Evolutionary conservation across 2,329 filamentous ascomycete species (phyloP).

Genomic region (Pseudopithomyces chartarum): DNA sequence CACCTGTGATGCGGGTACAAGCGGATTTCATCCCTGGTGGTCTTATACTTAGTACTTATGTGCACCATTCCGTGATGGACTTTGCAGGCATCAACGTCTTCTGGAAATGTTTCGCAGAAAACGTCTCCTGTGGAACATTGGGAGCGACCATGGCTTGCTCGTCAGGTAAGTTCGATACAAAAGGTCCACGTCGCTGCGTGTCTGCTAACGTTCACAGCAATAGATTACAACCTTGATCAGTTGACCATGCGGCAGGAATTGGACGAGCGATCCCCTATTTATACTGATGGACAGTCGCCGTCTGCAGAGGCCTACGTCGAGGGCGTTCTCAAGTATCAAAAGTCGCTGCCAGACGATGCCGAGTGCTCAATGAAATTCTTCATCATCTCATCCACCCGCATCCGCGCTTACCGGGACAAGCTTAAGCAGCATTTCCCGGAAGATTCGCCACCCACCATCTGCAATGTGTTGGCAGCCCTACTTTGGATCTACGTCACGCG

Average conservation of each 20-base stretch:
- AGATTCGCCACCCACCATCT: conserved; percentile 30
- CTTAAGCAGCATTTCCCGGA: conserved; percentile 24
- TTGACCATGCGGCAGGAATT: conserved; percentile 27
- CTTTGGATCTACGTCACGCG: conserved; percentile 44
- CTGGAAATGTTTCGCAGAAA: conserved; percentile 29
- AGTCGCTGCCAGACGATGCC: conserved; percentile 30
- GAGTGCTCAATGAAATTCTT: conserved; percentile 34
- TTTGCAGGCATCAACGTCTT: conserved; percentile 36
- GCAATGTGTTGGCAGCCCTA: conserved; percentile 39
- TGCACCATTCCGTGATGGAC: conserved; percentile 40
- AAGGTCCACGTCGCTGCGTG: neutral
- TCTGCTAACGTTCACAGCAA: conserved; percentile 22
- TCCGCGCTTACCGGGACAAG: conserved; percentile 32
- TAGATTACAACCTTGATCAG: conserved; percentile 24
- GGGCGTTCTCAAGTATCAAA: conserved; percentile 29
- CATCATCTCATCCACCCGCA: conserved; percentile 31
- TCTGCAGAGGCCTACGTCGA: conserved; percentile 36
- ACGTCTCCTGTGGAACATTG: conserved; percentile 23
- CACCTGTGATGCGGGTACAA: conserved; percentile 37
- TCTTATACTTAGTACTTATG: conserved; percentile 40
- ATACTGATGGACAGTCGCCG: conserved; percentile 8
- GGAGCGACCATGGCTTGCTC: conserved; percentile 9
- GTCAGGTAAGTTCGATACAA: neutral
- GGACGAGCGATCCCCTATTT: conserved; percentile 22
- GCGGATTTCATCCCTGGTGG: conserved; percentile 43